These are phyloP conservation scores for Collybia mongolica DNA, from an alignment of 768 basidiomycete genomes.

Conservation along the genomic window DNA sequence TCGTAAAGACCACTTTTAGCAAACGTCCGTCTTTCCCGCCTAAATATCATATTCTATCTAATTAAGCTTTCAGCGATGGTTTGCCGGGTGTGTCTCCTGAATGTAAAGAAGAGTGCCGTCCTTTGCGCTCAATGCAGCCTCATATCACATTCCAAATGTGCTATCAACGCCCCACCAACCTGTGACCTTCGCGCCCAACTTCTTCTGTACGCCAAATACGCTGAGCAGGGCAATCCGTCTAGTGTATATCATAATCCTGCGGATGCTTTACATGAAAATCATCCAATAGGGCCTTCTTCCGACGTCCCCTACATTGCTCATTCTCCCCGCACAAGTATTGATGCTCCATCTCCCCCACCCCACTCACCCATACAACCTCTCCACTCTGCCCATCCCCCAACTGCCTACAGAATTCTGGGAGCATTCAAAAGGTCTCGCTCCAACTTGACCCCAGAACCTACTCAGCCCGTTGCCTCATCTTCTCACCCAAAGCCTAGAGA, in stretches of 20 bases:
- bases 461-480: constrained; percentile 25
- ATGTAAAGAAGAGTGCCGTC: constrained; percentile 84
- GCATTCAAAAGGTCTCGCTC: constrained; percentile 66
- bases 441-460: constrained; percentile 48
- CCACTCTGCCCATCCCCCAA: constrained; percentile 43
- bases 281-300: constrained; percentile 48
- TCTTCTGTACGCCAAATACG: constrained; percentile 75
- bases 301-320: constrained; percentile 55
- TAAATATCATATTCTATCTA: constrained; percentile 11
- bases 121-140: constrained; percentile 89
- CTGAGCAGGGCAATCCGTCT: constrained; percentile 59
- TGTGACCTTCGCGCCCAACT: constrained; percentile 83
- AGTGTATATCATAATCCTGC: constrained; percentile 53
- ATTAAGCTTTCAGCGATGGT: constrained; percentile 60
- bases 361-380: constrained; percentile 25
- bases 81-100: constrained; percentile 79
- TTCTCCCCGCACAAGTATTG: constrained; percentile 47
- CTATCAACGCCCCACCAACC: constrained; percentile 68
- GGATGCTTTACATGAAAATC: constrained; percentile 39
- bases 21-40: constrained; percentile 62
- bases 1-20: constrained; percentile 90
- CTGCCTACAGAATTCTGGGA: constrained; percentile 63
- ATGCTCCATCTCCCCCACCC: constrained; percentile 32
- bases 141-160: constrained; percentile 82
- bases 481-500: constrained; percentile 10